Base-by-base conservation (phyloP, 2,329 filamentous ascomycete species). In the Thielaviopsis ethacetica region DNA sequence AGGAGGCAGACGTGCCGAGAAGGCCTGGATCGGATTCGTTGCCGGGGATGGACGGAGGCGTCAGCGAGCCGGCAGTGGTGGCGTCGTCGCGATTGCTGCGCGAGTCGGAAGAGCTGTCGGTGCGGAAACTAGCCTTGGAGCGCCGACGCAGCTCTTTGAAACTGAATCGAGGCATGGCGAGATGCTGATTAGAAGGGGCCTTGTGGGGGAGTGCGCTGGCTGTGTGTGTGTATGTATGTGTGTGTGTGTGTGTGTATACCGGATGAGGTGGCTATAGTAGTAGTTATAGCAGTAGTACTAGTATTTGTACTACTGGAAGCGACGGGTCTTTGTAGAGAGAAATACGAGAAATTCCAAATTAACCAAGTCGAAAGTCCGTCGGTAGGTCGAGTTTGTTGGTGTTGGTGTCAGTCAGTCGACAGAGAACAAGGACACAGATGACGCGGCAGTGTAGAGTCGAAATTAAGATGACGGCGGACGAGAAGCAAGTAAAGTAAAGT, bases 111-210 rank as follows among this genome's bases (percentile, higher is more conserved):
- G 82, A 81, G 62, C 75, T 77, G 49, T 80, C 78, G 54, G 81
- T 83, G 61, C 79, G 82, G 71, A 90, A 85, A 74, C 83, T 90
- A 62, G 83, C 80, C 69, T 78, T 84, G 59, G 87, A 93, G 65
- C 85, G 84, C 65, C 88, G 82, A 65, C 88, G 85, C 59, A 95
- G 72, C 67, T 85, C 83, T 71, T 82, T 88, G 66, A 80, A 70
- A 64, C 70, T 79, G 62, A 61, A 58, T 19, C 59, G 38, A 21
- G 59, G 24, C 59, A 61, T 61, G 13, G 27, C 21, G 52, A 34
- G 17, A 41, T 54, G 41, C 17, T 47, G 27, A 44, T 44, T 44
- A 44, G 38, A 44, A 44, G 38, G 41, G 24, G 51, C 21, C n/a
- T 13, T 53, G 17, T 13, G 17, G 38, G 17, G 38, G 17, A n/a